Conservation (phyloP, 2,329 filamentous ascomycete genomes). For the Penicillium sp. region DNA sequence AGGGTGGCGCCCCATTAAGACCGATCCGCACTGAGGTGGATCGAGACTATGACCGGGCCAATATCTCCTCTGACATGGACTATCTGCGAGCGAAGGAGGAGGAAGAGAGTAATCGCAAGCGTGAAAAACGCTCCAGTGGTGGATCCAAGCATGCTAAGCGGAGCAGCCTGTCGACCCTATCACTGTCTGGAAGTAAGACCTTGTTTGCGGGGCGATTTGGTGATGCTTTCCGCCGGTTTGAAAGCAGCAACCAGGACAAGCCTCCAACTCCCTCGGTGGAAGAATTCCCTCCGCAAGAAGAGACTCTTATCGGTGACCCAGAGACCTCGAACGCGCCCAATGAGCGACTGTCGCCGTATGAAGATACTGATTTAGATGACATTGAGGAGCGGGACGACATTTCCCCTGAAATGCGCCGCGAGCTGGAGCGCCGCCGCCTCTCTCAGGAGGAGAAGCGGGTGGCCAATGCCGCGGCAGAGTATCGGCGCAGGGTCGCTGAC, state of each 20-base stretch:
- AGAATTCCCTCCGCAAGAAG: slow-evolving; percentile 38
- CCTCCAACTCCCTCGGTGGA: slow-evolving; percentile 43
- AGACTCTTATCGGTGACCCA: slow-evolving; percentile 72
- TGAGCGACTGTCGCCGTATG: slow-evolving; percentile 42
- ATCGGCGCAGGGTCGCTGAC: slow-evolving; percentile 69
- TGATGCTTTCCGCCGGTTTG: slow-evolving; percentile 90
- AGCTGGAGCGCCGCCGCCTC: slow-evolving; percentile 77
- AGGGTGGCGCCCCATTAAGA: slow-evolving; percentile 35
- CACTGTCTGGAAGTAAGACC: slow-evolving; percentile 71
- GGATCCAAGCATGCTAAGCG: slow-evolving; percentile 66
- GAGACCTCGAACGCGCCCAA: slow-evolving; percentile 67
- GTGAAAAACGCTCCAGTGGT: slow-evolving; percentile 55
- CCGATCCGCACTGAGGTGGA: slow-evolving; percentile 37
- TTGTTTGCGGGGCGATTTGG: slow-evolving; percentile 86
- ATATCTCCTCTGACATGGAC: slow-evolving; percentile 76
- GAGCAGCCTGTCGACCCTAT: slow-evolving; percentile 66
- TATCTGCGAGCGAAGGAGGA: slow-evolving; percentile 74
- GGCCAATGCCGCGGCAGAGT: slow-evolving; percentile 82
- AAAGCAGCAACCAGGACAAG: slow-evolving; percentile 53
- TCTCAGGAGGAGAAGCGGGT: slow-evolving; percentile 88
- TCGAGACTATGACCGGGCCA: slow-evolving; percentile 44
- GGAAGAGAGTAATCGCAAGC: slow-evolving; percentile 57
- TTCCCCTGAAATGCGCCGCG: slow-evolving; percentile 82
- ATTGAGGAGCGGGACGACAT: slow-evolving; percentile 68
- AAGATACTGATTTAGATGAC: slow-evolving; percentile 54